Base-by-base conservation (phyloP, 192 early-diverging fungal genomes). In the Paraglomus brasilianum region DNA sequence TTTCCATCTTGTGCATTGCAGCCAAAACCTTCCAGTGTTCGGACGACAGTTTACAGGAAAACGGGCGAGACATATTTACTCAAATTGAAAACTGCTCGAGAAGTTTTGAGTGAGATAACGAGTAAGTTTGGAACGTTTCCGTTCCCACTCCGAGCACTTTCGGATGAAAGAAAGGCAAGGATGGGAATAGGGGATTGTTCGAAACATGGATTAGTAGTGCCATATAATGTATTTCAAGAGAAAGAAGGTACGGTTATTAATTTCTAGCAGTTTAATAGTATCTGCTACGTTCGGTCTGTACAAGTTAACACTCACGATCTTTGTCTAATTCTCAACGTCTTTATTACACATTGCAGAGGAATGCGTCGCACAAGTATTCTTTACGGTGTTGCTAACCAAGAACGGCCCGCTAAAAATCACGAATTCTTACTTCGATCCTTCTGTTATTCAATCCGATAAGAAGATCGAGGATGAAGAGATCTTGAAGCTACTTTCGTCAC, bases 11-110 rank as follows among this genome's bases (percentile, higher is more conserved):
- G n/a, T 55, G 4, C 56, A 48, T 24, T 69, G 4, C 30, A 69
- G 66, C 66, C 52, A 38, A 69, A 69, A 43, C 24, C 13, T 17
- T 38, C 66, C 8, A 36, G 59, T 22, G 59, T 83, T 39, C 90
- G 96, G 72, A 95, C 95, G 67, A 94, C 91, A 67, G 82, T 98
- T 70, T 98, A 87, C 91, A 92, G 92, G 80, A 93, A 94, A 81
- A 89, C 90, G 8, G 84, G 84, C 72, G 81, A 78, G 51, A 86
- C 81, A 55, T 95, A 93, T 85, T 79, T 82, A 66, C 84, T 96
- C 76, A 96, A 95, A 86, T 91, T 95, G 84, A 84, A 91, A 75
- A 78, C 94, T 30, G 89, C 94, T 36, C 88, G 91, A 59, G 78
- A 79, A 5, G 83, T 92, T 11, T 77, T 90, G 57, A 81, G 74